Conservation (phyloP, 202 grass and related monocot species). For the Setaria italica region DNA sequence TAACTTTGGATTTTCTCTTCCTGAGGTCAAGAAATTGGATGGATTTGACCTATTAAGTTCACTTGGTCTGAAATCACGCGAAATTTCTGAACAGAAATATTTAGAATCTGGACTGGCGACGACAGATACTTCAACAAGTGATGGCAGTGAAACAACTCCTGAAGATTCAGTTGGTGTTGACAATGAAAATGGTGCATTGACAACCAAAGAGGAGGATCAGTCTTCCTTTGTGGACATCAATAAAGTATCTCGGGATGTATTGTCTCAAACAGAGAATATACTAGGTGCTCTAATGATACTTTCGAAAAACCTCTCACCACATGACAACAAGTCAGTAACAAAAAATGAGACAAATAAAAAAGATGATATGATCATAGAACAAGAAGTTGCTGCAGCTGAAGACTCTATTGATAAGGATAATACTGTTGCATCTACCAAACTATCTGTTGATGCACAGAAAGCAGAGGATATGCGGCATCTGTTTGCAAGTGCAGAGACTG, state of each 20-base stretch:
- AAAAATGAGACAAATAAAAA: constrained; percentile 45
- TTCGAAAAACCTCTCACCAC: constrained; percentile 64
- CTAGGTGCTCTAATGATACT: constrained; percentile 90
- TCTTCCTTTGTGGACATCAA: constrained; percentile 77
- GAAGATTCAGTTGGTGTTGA: constrained; percentile 42
- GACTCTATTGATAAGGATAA: constrained; percentile 47
- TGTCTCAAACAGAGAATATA: constrained; percentile 90
- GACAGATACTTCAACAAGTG: constrained; percentile 45
- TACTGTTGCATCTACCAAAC: constrained; percentile 41
- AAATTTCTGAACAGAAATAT: constrained; percentile 77
- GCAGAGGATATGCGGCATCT: constrained; percentile 69
- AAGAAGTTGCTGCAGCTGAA: constrained; percentile 41
- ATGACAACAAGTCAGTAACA: constrained; percentile 46
- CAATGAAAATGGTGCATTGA: constrained; percentile 40
- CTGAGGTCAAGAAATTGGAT: constrained; percentile 77
- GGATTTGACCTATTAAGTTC: constrained; percentile 77
- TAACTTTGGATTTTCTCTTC: constrained; percentile 85
- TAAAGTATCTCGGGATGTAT: constrained; percentile 77
- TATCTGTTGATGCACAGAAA: constrained; percentile 51
- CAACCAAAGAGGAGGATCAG: constrained; percentile 38
- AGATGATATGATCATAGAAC: constrained; percentile 46
- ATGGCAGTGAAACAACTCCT: constrained; percentile 45
- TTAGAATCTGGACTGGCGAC: constrained; percentile 80
- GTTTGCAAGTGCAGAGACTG: constrained; percentile 92
- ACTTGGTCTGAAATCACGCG: constrained; percentile 65